A percentile compares a stretch with the other conserved stretches of the same genome.
Evolutionary conservation across 2,329 filamentous ascomycete genomes (phyloP).

Genomic region (Alternaria gaisen): DNA sequence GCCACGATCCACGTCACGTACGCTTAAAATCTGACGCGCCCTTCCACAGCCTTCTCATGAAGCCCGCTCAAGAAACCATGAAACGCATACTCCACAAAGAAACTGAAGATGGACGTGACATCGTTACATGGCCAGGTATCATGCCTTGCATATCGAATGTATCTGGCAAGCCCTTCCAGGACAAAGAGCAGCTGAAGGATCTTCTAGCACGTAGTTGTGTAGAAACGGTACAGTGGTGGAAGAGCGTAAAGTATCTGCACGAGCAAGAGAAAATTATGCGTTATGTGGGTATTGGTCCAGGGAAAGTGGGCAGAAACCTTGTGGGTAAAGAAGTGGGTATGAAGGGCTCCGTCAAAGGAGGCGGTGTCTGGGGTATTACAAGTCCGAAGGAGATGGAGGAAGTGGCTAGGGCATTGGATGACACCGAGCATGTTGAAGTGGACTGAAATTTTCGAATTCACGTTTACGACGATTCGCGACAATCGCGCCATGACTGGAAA

Average conservation of each 20-base stretch:
- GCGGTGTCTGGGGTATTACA: constrained; percentile 91
- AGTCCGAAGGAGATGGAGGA: constrained; percentile 70
- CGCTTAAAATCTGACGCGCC: constrained; percentile 86
- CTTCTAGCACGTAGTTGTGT: constrained; percentile 81
- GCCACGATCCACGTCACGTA: constrained; percentile 89
- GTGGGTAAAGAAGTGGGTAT: constrained; percentile 96
- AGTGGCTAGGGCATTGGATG: constrained; percentile 57
- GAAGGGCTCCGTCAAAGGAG: constrained; percentile 82
- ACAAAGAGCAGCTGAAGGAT: constrained; percentile 77
- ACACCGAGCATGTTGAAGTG: constrained; percentile 50
- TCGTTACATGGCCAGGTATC: constrained; percentile 76
- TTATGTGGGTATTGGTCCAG: constrained; percentile 92
- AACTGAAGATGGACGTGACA: constrained; percentile 67
- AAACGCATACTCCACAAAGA: constrained; percentile 68
- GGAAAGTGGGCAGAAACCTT: constrained; percentile 90
- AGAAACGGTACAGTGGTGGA: constrained; percentile 96
- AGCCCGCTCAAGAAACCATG: constrained; percentile 80
- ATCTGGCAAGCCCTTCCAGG: constrained; percentile 78
- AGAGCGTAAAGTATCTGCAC: constrained; percentile 88
- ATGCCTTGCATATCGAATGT: constrained; percentile 89
- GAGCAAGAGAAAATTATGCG: constrained; percentile 80
- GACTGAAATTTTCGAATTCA: background rate
- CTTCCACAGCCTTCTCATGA: constrained; percentile 93
- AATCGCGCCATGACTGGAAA: background rate
- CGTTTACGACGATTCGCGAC: background rate